Evolutionary conservation across 2,329 filamentous ascomycete genomes (phyloP), one percentile per base, ranked within the genome.

Genomic region (Fusarium pilosicola): DNA sequence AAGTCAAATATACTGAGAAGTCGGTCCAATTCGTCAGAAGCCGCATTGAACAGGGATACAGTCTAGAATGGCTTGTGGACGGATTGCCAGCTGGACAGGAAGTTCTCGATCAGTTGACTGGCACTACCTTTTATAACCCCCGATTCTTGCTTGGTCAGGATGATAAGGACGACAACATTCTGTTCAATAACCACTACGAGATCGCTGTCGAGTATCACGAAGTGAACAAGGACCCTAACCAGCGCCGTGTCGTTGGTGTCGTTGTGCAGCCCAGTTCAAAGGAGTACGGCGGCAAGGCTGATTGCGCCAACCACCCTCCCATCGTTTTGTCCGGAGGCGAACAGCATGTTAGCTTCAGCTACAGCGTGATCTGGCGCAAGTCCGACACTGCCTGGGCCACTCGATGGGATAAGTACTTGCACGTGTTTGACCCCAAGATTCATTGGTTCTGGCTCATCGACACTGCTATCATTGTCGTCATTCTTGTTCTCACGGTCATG

Each of bases 381-480:
- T 98, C 95, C 2, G 80, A 88, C 2, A 98, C 95, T 3, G 94
- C 93, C 3, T 99, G 97, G 92, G 96, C 96, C 34, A 99, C 96
- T 18, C 90, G 96, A 74, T 99, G 96, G 96, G 96, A 99, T 87
- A 98, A 97, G 84, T 98, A 98, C 81, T 88, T 99, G 41, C 96
- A 98, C 79, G 96, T 99, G 36, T 97, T 95, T 80, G 95, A 98
- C 82, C 95, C 96, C 59, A 97, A 96, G 86, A 98, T 99, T 77
- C 96, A 99, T 83, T 99, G 96, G 96, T 97, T 98, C 86, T 98
- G 95, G 68, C 90, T 99, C 56, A 93, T 98, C 84, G 97, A 97
- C 83, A 98, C 95, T 41, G 94, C 96, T 56, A 91, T 98, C 49
- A 97, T 99, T 71, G 95, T 99, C 57, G 88, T 97, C 55, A 96